These are phyloP conservation scores for Talaromyces atroroseus DNA, from an alignment of 2,329 filamentous ascomycete species.

Conservation along the genomic window DNA sequence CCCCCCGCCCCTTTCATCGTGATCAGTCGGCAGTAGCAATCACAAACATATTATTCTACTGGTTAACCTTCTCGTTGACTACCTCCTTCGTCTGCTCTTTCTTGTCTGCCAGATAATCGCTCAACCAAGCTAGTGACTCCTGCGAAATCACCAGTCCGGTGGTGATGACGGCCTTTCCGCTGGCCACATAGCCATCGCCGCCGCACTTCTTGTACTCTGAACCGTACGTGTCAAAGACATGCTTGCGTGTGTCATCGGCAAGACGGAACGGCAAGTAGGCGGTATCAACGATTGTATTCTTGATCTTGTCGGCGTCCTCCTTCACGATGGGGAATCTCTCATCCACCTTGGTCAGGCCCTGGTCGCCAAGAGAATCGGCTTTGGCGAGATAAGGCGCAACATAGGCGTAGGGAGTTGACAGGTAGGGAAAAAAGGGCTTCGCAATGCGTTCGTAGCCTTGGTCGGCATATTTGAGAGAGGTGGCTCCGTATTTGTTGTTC, in stretches of 20 bases:
- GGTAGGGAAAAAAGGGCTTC: conserved; percentile 71
- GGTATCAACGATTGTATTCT: conserved; percentile 57
- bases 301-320: conserved; percentile 67
- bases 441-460: conserved; percentile 71
- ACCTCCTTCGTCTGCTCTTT: conserved; percentile 57
- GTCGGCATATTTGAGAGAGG: conserved; percentile 69
- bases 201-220: conserved; percentile 45
- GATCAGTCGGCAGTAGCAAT: neutral
- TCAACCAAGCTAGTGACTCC: conserved; percentile 59
- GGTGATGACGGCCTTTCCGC: conserved; percentile 63
- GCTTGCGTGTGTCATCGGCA: conserved; percentile 51
- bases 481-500: conserved; percentile 74
- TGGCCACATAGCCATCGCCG: conserved; percentile 57
- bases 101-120: conserved; percentile 54
- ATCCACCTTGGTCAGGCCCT: conserved; percentile 65
- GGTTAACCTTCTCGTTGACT: conserved; percentile 45
- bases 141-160: conserved; percentile 62
- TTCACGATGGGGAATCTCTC: conserved; percentile 66
- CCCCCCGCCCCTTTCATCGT: too few species aligned
- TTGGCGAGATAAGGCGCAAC: conserved; percentile 78
- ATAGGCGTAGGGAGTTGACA: conserved; percentile 73
- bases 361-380: conserved; percentile 71
- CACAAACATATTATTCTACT: conserved; percentile 13
- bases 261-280: conserved; percentile 60
- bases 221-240: conserved; percentile 39